Conservation (phyloP, 768 basidiomycete genomes). For the Epithele typhae region DNA sequence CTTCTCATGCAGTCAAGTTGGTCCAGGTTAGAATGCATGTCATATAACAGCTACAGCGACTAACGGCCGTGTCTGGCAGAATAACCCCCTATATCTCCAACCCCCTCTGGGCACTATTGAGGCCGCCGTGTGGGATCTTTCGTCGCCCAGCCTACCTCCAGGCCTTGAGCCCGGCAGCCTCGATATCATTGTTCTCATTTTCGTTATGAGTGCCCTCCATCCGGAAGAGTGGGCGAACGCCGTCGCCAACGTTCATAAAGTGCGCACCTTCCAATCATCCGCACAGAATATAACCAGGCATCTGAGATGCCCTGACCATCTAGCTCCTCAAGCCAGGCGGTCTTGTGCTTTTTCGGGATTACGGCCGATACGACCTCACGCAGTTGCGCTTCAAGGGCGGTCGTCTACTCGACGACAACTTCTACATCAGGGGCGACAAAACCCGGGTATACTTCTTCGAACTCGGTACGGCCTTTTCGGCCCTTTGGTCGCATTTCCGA, state of each 20-base stretch:
- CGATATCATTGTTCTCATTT: constrained; percentile 89
- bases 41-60: no score
- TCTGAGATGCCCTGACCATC: no score
- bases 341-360: constrained; percentile 82
- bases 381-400: constrained; percentile 90
- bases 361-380: constrained; percentile 91
- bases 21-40: constrained; percentile 57
- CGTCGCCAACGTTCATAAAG: constrained; percentile 73
- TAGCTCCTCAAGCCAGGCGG: constrained; percentile 93
- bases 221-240: constrained; percentile 89
- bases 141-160: constrained; percentile 59
- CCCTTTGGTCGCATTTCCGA: no score
- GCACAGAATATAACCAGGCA: neutral
- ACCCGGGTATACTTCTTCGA: constrained; percentile 98
- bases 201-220: constrained; percentile 90
- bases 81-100: constrained; percentile 62
- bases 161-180: constrained; percentile 64
- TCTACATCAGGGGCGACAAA: constrained; percentile 96
- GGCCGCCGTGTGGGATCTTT: constrained; percentile 89
- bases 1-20: constrained; percentile 81
- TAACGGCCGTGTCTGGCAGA: constrained; percentile 34
- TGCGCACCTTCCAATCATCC: constrained; percentile 22
- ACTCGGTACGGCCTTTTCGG: constrained; percentile 22
- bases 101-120: constrained; percentile 68
- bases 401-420: constrained; percentile 86